phyloP scores from a whole-genome alignment of 495 filamentous ascomycete species.

The Margaritispora aquatica region DNA sequence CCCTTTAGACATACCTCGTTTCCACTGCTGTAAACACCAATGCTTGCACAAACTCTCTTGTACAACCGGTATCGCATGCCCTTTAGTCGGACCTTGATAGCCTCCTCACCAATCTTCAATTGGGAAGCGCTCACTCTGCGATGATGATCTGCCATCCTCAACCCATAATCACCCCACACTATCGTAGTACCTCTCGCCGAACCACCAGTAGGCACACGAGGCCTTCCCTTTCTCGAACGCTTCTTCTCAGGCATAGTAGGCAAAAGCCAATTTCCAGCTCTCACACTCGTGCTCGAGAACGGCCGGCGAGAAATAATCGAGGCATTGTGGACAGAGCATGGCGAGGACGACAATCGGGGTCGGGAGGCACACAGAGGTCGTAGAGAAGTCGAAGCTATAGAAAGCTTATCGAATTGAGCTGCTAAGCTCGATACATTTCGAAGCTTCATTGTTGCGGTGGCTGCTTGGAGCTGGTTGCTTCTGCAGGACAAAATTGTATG shows the following conservation, averaged over 20 bases:
- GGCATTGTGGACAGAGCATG: conserved; percentile 3
- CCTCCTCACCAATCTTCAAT: conserved; percentile 83
- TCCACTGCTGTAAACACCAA: conserved; percentile 90
- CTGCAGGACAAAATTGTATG: neutral
- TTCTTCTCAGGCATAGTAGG: conserved; percentile 67
- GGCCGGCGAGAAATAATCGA: conserved; percentile 11
- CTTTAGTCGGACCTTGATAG: conserved; percentile 80
- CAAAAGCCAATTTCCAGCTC: conserved; percentile 67
- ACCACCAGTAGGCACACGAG: conserved; percentile 83
- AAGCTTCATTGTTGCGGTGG: conserved; percentile 19
- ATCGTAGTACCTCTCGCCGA: conserved; percentile 90
- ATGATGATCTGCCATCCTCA: conserved; percentile 91
- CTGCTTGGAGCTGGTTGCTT: neutral
- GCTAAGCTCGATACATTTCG: conserved; percentile 16
- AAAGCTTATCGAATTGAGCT: conserved; percentile 23
- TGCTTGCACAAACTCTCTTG: conserved; percentile 82
- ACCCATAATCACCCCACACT: conserved; percentile 90
- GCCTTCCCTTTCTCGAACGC: conserved; percentile 87
- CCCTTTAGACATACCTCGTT: conserved; percentile 60
- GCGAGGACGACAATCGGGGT: neutral
- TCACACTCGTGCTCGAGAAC: conserved; percentile 67
- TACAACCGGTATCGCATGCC: conserved; percentile 91
- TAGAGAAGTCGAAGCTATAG: conserved; percentile 10
- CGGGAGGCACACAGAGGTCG: conserved; percentile 1
- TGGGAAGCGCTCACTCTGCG: conserved; percentile 82